Evolutionary conservation across 129 eudicot species (phyloP).

Genomic region (Kitagawia praeruptora): DNA sequence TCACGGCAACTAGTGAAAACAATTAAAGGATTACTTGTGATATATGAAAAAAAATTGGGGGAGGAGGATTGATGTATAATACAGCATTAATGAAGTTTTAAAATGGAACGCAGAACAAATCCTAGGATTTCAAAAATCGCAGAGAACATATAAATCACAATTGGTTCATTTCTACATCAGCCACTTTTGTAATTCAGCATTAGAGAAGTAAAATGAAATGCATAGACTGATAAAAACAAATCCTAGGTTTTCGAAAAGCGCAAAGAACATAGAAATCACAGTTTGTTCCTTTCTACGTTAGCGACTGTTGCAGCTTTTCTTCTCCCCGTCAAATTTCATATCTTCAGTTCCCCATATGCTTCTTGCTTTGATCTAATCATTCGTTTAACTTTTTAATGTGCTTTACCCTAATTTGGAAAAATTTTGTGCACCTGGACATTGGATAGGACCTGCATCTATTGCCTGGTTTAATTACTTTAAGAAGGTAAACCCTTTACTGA

Average conservation of each 20-base stretch:
- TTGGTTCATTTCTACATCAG: too few relatives aligned
- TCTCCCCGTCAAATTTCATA: not conserved
- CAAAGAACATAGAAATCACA: not conserved
- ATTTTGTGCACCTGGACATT: conserved; percentile 5
- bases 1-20: not conserved
- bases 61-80: not conserved
- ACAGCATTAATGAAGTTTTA: too few relatives aligned
- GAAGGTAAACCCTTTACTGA: conserved; percentile 29
- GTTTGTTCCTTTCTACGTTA: not conserved
- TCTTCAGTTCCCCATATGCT: not conserved
- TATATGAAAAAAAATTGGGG: not conserved
- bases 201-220: too few relatives aligned
- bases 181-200: too few relatives aligned
- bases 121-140: too few relatives aligned
- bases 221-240: too few relatives aligned
- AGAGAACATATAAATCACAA: too few relatives aligned
- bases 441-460: conserved; percentile 53
- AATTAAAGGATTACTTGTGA: not conserved
- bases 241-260: not conserved
- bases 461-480: conserved; percentile 54
- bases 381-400: not conserved
- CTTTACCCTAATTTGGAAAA: not conserved
- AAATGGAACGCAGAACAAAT: too few relatives aligned
- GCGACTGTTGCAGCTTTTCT: not conserved
- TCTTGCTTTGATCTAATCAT: not conserved